Base-by-base conservation (phyloP, 2,329 filamentous ascomycete species). In the Pseudodiploospora longispora region DNA sequence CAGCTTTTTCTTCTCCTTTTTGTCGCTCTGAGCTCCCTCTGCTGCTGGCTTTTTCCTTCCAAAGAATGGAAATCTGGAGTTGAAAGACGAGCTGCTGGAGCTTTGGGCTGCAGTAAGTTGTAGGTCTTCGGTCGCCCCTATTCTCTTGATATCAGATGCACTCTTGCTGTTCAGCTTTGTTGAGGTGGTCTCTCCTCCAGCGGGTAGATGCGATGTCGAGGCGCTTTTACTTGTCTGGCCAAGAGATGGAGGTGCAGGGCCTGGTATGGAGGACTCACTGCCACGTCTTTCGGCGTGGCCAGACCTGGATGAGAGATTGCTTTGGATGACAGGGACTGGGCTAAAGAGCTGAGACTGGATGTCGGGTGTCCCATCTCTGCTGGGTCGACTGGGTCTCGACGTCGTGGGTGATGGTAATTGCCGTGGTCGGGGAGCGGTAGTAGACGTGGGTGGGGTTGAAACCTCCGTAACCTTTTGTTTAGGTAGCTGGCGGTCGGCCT, bases 11-110 rank as follows among this genome's bases (percentile, higher is more conserved):
- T 55, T 54, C 1, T 54, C 50, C 33, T 74, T 71, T 58, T 75
- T 80, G n/a, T 81, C 75, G 1, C 60, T 47, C 19, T 62, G 62
- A 8, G 64, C 48, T n/a, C 63, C 59, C 36, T 79, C 72, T 4
- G 75, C 59, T 1, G 77, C 71, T 1, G 77, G 72, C 61, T 87
- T 94, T 10, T 80, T 80, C 51, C 84, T 78, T 6, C 82, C 72
- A 55, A 95, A 95, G 43, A 95, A 74, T 1, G 85, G 83, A 59
- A 95, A 93, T 2, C 84, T 78, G 6, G 77, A 73, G 53, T 68
- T 72, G 33, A 80, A 78, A 9, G 76, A 74, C 7, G 71, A 73
- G 4, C 78, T 67, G 42, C 72, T 76, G 3, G 80, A 77, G 49
- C 72, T 81, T 46, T 69, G 78, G 35, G 67, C 67, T 54, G 75